These are phyloP conservation scores for Kuraishia borneana DNA, from an alignment of 805 yeast species.

Conservation along the genomic window DNA sequence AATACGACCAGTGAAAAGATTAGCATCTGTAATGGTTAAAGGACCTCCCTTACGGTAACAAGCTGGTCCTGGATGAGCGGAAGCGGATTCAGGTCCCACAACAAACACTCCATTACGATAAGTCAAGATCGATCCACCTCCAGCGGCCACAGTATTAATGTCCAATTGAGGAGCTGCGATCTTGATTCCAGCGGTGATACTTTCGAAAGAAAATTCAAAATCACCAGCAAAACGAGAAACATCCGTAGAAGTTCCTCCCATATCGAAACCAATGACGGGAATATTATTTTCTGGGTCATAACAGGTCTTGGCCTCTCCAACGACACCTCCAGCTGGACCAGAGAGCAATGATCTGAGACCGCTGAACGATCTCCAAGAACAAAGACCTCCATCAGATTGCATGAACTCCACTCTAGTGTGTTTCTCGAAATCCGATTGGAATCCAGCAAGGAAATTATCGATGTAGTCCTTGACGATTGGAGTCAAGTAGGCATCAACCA, in stretches of 20 bases:
- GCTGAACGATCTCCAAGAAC: slow-evolving; percentile 72
- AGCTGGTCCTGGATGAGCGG: slow-evolving; percentile 86
- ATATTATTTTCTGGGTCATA: slow-evolving; percentile 38
- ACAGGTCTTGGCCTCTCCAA: slow-evolving; percentile 83
- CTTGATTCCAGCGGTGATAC: slow-evolving; percentile 73
- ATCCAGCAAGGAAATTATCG: slow-evolving; percentile 48
- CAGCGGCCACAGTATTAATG: slow-evolving; percentile 77
- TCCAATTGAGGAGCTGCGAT: slow-evolving; percentile 80
- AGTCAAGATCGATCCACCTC: slow-evolving; percentile 63
- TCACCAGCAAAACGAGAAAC: slow-evolving; percentile 67
- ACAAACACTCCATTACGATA: slow-evolving; percentile 65
- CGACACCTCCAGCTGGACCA: slow-evolving; percentile 98
- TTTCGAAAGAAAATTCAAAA: slow-evolving; percentile 72
- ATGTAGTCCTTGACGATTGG: slow-evolving; percentile 67
- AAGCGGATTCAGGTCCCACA: slow-evolving; percentile 83
- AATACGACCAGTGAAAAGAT: slow-evolving; percentile 59
- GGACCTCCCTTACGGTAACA: slow-evolving; percentile 82
- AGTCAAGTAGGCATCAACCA: slow-evolving; percentile 75
- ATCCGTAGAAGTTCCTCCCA: slow-evolving; percentile 91
- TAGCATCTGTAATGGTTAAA: slow-evolving; percentile 78
- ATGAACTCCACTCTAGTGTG: slow-evolving; percentile 41
- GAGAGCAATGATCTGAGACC: slow-evolving; percentile 84
- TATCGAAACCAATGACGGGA: slow-evolving; percentile 74
- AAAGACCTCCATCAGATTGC: slow-evolving; percentile 96
- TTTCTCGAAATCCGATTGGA: slow-evolving; percentile 54